phyloP scores from a whole-genome alignment of 345 rosid genomes.

The Eucalyptus polyanthemos region DNA sequence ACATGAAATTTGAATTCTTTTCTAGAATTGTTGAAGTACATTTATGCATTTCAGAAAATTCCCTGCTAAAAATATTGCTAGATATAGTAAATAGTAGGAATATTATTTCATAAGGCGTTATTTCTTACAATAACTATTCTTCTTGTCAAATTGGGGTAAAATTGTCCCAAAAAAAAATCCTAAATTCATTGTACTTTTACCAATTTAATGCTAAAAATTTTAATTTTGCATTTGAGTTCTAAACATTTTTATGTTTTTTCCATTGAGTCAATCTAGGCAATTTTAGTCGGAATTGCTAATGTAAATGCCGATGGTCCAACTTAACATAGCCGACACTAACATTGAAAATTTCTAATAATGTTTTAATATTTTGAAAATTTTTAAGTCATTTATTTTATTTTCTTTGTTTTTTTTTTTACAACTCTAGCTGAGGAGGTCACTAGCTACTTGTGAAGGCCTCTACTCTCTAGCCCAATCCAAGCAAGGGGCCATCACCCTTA shows the following conservation, averaged over 20 bases:
- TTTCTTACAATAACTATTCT: background rate
- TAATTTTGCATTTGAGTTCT: no score
- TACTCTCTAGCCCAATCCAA: no score
- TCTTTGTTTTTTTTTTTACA: no score
- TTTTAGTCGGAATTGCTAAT: accelerated
- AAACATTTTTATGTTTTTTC: no score
- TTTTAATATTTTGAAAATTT: accelerated
- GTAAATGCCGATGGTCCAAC: accelerated
- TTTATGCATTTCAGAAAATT: background rate
- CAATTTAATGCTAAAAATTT: no score
- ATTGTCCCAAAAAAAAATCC: no score
- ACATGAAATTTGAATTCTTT: background rate
- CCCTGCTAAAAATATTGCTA: background rate
- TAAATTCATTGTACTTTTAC: no score
- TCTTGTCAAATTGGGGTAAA: background rate
- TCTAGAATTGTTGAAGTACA: background rate
- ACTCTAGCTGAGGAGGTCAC: accelerated
- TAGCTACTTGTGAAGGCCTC: accelerated
- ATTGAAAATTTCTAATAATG: accelerated
- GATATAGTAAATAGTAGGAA: background rate
- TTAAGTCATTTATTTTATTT: no score
- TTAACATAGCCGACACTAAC: accelerated
- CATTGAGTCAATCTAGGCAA: no score
- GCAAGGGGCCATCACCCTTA: no score
- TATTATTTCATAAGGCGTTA: background rate